A percentile compares a stretch with the other conserved stretches of the same genome.
phyloP scores from a whole-genome alignment of 345 rosid genomes.

The Arabis alpina region DNA sequence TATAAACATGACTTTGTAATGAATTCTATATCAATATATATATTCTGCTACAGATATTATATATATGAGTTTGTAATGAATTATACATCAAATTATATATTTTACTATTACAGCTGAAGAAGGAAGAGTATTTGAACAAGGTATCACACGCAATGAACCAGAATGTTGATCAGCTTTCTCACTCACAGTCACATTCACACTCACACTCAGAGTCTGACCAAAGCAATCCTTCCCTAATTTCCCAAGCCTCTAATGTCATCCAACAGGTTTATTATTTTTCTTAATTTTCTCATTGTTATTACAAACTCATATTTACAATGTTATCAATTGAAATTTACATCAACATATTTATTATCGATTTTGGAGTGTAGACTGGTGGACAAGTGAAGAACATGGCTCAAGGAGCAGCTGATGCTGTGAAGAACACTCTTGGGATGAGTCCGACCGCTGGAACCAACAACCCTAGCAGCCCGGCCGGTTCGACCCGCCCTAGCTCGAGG shows the following conservation, averaged over 20 bases:
- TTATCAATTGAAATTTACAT: no score
- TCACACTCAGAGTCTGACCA: conserved; percentile 24
- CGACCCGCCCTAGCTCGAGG: conserved; percentile 32
- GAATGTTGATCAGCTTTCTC: conserved; percentile 33
- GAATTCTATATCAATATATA: background rate
- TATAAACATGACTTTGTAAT: background rate
- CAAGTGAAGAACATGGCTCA: conserved; percentile 58
- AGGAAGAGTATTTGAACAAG: conserved; percentile 47
- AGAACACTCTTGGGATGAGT: conserved; percentile 54
- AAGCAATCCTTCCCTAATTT: conserved; percentile 40
- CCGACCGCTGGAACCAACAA: conserved; percentile 12
- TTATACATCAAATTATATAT: background rate
- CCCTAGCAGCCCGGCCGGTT: conserved; percentile 34
- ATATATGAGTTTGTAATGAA: background rate
- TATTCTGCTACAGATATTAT: background rate
- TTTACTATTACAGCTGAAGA: conserved; percentile 41
- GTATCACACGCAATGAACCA: conserved; percentile 45
- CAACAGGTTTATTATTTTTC: conserved; percentile 43
- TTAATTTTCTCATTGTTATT: no score
- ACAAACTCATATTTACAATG: no score
- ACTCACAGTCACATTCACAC: conserved; percentile 31
- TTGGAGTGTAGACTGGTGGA: conserved; percentile 51
- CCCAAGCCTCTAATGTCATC: conserved; percentile 51
- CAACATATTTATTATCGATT: background rate
- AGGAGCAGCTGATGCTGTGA: conserved; percentile 59